Conservation (phyloP, 2,329 filamentous ascomycete species). For the Talaromyces sp. region DNA sequence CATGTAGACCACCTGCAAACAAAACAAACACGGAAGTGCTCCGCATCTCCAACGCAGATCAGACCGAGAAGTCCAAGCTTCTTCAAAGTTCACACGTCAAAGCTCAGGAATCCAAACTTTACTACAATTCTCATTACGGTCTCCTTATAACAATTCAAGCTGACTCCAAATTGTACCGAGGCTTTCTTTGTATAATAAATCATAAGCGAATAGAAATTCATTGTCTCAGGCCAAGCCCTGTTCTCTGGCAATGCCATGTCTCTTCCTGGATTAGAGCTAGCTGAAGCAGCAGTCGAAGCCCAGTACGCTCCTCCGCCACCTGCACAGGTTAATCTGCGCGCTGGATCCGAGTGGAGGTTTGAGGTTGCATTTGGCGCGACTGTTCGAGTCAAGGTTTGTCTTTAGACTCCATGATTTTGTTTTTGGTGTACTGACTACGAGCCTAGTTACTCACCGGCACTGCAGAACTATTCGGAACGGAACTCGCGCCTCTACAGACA, state of each 20-base stretch:
- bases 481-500: conserved; percentile 73
- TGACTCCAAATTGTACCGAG: not conserved
- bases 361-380: conserved; percentile 58
- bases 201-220: not conserved
- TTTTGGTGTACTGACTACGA: not conserved
- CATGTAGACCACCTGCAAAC: not conserved
- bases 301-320: conserved; percentile 37
- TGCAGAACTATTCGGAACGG: conserved; percentile 91
- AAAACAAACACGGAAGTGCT: conserved; percentile 13
- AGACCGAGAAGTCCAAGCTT: not conserved
- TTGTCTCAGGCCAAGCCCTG: not conserved
- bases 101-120: not conserved
- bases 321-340: conserved; percentile 53
- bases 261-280: conserved; percentile 69
- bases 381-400: conserved; percentile 51
- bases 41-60: not conserved
- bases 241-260: conserved; percentile 53
- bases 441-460: conserved; percentile 69
- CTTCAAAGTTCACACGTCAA: not conserved
- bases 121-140: not conserved
- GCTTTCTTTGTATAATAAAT: not conserved
- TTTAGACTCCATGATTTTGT: not conserved
- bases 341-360: conserved; percentile 75
- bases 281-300: conserved; percentile 55
- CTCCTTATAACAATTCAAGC: not conserved